Evolutionary conservation across 108 stramenopile genomes (phyloP).

Genomic region (Discostella pseudostelligera): DNA sequence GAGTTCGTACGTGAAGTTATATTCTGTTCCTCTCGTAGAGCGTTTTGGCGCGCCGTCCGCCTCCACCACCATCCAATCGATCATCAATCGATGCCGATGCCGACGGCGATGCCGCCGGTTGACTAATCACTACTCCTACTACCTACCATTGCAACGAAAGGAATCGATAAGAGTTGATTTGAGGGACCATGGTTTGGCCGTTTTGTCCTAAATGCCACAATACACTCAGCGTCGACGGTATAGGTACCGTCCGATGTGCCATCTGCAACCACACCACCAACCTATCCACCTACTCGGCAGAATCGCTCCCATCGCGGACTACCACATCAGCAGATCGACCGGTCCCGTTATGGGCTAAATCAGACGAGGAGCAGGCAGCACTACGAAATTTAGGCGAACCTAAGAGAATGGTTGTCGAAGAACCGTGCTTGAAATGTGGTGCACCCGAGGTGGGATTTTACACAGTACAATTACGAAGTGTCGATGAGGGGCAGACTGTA

Average conservation of each 20-base stretch:
- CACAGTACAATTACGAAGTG: conserved; percentile 96
- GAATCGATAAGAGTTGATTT: neutral
- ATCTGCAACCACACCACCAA: conserved; percentile 73
- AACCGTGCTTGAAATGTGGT: conserved; percentile 94
- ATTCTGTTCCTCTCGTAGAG: no score
- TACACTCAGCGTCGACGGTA: conserved; percentile 58
- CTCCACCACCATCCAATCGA: no score
- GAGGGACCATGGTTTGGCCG: conserved; percentile 65
- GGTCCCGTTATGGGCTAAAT: conserved; percentile 84
- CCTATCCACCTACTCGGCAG: conserved; percentile 49
- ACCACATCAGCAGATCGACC: conserved; percentile 74
- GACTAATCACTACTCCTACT: no score
- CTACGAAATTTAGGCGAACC: conserved; percentile 60
- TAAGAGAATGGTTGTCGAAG: conserved; percentile 90
- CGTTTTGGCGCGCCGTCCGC: no score
- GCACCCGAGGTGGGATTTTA: conserved; percentile 94
- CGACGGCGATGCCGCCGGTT: no score
- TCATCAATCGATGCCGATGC: no score
- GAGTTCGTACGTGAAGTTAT: no score
- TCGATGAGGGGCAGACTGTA: conserved; percentile 99
- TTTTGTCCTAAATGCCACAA: conserved; percentile 81
- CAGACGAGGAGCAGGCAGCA: conserved; percentile 72
- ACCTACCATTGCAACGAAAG: neutral
- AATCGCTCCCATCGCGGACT: conserved; percentile 54
- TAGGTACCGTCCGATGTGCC: conserved; percentile 68